A percentile compares a stretch with the other conserved stretches of the same genome.
Evolutionary conservation across 2,329 filamentous ascomycete genomes (phyloP).

Genomic region (Macrophomina phaseolina): DNA sequence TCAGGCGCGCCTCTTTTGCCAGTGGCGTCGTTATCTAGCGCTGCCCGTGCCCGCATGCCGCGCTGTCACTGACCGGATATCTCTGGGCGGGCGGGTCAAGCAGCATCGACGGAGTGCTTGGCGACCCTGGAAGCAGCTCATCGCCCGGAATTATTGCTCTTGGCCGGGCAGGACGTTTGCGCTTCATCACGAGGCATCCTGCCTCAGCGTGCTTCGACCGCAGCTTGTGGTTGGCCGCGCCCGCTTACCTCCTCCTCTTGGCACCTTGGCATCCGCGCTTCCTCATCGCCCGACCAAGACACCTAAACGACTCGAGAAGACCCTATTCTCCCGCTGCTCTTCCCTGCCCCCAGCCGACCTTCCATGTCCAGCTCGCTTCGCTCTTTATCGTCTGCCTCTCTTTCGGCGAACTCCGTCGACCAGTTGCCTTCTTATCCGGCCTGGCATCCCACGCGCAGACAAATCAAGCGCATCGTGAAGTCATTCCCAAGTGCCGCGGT

Average conservation of each 20-base stretch:
- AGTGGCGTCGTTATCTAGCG: slow-evolving; percentile 4
- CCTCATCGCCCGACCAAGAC: background rate
- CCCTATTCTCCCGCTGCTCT: background rate
- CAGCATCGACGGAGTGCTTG: background rate
- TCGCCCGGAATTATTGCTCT: slow-evolving; percentile 6
- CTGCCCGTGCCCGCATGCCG: slow-evolving; percentile 5
- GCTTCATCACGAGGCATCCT: background rate
- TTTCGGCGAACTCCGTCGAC: slow-evolving; percentile 6
- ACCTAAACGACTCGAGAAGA: background rate
- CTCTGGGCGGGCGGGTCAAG: slow-evolving; percentile 8
- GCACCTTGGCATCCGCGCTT: background rate
- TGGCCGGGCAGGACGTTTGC: slow-evolving; percentile 7
- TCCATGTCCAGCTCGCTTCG: background rate
- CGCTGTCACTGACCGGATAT: background rate
- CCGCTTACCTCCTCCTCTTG: slow-evolving; percentile 1
- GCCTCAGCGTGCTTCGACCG: background rate
- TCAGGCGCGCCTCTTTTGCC: background rate
- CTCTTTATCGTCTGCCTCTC: too few relatives aligned
- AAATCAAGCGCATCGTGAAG: background rate
- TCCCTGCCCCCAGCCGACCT: background rate
- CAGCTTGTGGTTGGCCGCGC: slow-evolving; percentile 4
- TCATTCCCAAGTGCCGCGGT: too few relatives aligned
- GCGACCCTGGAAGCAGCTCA: background rate
- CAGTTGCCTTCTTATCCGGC: background rate
- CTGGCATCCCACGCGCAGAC: background rate